These are phyloP conservation scores for Silene conica DNA, from an alignment of 148 eudicot genomes.

Conservation along the genomic window DNA sequence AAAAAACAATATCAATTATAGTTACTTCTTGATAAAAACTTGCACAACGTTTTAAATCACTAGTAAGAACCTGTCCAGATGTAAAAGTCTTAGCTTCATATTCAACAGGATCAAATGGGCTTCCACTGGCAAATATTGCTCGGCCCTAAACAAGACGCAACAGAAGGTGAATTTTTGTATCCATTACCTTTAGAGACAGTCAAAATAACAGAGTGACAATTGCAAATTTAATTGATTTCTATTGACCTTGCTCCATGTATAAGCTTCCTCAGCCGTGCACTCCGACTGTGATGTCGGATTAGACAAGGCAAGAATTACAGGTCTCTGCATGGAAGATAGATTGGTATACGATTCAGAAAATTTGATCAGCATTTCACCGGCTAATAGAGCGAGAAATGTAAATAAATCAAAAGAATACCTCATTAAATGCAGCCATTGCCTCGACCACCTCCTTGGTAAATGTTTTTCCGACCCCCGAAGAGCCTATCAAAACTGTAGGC, in stretches of 20 bases:
- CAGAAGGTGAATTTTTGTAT: neutral
- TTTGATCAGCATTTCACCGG: neutral
- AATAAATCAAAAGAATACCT: slow-evolving; percentile 41
- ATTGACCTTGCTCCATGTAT: slow-evolving; percentile 87
- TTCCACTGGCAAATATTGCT: slow-evolving; percentile 91
- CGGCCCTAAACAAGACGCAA: slow-evolving; percentile 58
- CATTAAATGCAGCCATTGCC: slow-evolving; percentile 74
- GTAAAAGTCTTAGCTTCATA: slow-evolving; percentile 55
- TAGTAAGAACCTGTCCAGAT: slow-evolving; percentile 72
- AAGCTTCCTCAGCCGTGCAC: slow-evolving; percentile 97
- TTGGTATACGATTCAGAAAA: slow-evolving; percentile 2
- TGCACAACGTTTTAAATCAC: neutral
- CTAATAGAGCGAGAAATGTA: neutral
- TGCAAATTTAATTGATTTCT: neutral
- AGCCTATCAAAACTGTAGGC: slow-evolving; percentile 92
- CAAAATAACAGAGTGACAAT: neutral
- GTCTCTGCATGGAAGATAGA: slow-evolving; percentile 57
- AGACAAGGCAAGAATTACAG: slow-evolving; percentile 83
- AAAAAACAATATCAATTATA: slow-evolving; percentile 20
- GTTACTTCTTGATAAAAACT: neutral
- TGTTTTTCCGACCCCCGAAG: slow-evolving; percentile 89
- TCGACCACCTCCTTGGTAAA: slow-evolving; percentile 91
- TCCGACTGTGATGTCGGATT: slow-evolving; percentile 99
- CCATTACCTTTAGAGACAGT: neutral
- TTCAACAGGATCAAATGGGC: slow-evolving; percentile 84